Percentiles rank a stretch among this genome's conserved stretches.
Evolutionary conservation across 345 rosid genomes (phyloP).

Genomic region (Linum trigynum): DNA sequence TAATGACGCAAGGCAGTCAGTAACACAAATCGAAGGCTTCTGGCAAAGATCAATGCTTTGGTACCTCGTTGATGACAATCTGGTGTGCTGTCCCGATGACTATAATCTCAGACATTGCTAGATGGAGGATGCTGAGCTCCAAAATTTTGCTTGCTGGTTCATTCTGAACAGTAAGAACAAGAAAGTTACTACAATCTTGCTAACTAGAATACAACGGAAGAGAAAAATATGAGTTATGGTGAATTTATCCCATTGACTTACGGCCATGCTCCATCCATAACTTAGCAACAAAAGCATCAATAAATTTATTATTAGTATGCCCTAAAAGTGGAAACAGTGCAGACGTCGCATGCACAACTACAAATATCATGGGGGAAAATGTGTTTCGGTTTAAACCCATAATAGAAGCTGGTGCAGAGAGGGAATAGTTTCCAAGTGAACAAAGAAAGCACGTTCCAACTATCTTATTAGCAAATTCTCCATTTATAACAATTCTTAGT

Average conservation of each 20-base stretch:
- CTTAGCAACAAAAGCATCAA: background rate
- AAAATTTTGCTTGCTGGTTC: conserved; percentile 79
- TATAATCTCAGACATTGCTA: conserved; percentile 89
- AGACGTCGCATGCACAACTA: background rate
- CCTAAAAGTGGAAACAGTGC: too few species aligned
- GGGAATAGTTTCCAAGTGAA: conserved; percentile 2
- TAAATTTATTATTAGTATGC: too few species aligned
- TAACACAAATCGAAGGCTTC: background rate
- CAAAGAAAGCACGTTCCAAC: background rate
- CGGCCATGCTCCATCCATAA: background rate
- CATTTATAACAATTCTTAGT: too few species aligned
- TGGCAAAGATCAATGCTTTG: background rate
- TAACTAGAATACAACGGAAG: background rate
- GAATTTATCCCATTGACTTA: background rate
- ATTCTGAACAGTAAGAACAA: conserved; percentile 33
- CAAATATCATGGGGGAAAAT: background rate
- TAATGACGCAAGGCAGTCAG: background rate
- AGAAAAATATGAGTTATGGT: background rate
- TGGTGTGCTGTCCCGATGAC: conserved; percentile 80
- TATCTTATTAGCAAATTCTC: background rate
- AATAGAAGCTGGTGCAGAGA: background rate
- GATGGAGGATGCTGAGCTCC: conserved; percentile 81
- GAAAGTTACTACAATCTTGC: background rate
- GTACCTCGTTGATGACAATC: conserved; percentile 90
- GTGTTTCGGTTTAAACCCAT: conserved; percentile 3